Base-by-base conservation (phyloP, 2,329 filamentous ascomycete species). In the Clonostachys rhizophaga region DNA sequence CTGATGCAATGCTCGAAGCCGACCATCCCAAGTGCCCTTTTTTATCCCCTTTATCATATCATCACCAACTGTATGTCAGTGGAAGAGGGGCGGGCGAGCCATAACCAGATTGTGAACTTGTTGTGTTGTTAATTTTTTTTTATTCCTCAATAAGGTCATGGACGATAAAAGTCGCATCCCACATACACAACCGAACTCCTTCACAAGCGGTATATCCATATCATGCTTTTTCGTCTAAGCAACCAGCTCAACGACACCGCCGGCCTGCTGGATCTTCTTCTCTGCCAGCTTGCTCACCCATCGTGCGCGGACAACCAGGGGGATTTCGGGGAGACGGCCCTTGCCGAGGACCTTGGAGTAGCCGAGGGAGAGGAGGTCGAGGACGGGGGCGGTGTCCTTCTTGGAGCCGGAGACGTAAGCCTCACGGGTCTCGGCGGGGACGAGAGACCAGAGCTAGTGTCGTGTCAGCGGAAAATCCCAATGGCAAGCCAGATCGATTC, bases 271-370 rank as follows among this genome's bases (percentile, higher is more conserved):
- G 77, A 99, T 96, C 88, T 99, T 99, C 79, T 89, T 82, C 87
- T 99, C 94, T 60, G 94, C 94, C 72, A 96, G 86, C 71, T 88
- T 87, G 82, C 86, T 91, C 76, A 99, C 89, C 81, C 91, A 97
- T 71, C 94, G 82, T 62, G 94, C 92, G 69, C 89, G 89, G 60
- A 99, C 91, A 66, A 99, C 89, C 65, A 99, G 75, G 60, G 94
- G 94, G 66, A 97, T 83, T 68, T 92, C 80, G 66, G 94, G 92
- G 65, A 97, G 80, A 68, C 92, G 86, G 75, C 94, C 94, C 86
- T 99, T 99, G 72, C 94, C 95, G 70, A 99, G 88, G 60, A 99
- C 85, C 82, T 99, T 99, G 69, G 91, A 89, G 86, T 97, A 99
- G 63, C 95, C 94, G 74, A 96, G 87, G 64, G 91, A 82, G 57